Base-by-base conservation (phyloP, 495 filamentous ascomycete genomes). In the Aspergillus kassunensis region DNA sequence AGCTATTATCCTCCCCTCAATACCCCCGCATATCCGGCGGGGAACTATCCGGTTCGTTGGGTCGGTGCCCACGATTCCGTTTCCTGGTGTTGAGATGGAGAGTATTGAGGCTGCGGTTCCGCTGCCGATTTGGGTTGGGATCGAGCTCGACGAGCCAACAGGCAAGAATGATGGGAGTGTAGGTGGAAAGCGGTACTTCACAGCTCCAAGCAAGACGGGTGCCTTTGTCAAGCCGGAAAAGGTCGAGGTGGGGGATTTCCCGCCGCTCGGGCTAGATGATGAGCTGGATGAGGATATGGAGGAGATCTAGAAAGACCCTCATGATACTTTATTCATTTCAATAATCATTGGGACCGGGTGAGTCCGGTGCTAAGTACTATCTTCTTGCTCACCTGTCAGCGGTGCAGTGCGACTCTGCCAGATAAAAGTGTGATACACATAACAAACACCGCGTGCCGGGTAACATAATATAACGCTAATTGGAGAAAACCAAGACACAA, bases 81-180 rank as follows among this genome's bases (percentile, higher is more conserved):
- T 72, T 18, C 61, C 73, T 11, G 69, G 81, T 12, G 58, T 67
- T 18, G 57, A 66, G 35, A 25, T 56, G 41, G 46, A 59, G 11
- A 50, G 49, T 13, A 23, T 63, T 23, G 64, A 62, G 12, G 45
- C 47, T 63, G 80, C 59, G 19, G 55, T 59, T 10, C 48, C 48
- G 10, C 55, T 65, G 23, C 87, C 88, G 5, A 77, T 88, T 15
- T 97, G 93, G 92, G 77, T 93, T 33, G 91, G 92, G 35, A 75
- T 97, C 41, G 80, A 83, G 59, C 76, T 95, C 37, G 90, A 96
- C 63, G 90, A 96, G 67, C 90, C 90, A 4, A 83, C 83, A 29
- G 91, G 91, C 25, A 93, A 88, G 74, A 97, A 97, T 58, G 89
- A 97, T 64, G 91, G 91, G 15, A 88, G 84, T 58, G 78, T 95